Evolutionary conservation across 2,329 filamentous ascomycete species (phyloP).

Genomic region (Phaeosphaeria sp.): DNA sequence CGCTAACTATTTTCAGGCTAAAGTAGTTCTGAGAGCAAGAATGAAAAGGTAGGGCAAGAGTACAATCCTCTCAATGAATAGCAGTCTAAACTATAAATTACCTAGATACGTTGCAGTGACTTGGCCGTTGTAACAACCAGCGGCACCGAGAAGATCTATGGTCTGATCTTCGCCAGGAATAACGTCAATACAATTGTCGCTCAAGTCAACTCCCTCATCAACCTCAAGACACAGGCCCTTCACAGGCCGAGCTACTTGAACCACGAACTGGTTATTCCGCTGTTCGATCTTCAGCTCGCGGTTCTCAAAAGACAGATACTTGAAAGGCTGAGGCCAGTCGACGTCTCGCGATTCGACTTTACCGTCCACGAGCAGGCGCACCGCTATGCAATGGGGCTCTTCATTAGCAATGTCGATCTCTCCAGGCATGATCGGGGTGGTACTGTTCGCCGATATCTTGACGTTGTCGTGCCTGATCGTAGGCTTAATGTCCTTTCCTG

Average conservation of each 20-base stretch:
- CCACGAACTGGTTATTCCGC: constrained; percentile 48
- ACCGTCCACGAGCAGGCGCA: constrained; percentile 58
- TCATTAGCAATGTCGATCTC: constrained; percentile 46
- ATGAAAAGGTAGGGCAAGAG: too few species aligned
- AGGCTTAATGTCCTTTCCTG: too few species aligned
- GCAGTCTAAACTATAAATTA: too few species aligned
- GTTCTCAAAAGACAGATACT: constrained; percentile 62
- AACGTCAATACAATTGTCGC: constrained; percentile 35
- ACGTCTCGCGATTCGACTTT: constrained; percentile 59
- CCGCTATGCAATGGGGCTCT: constrained; percentile 61
- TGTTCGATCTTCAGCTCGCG: constrained; percentile 51
- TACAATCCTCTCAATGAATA: too few species aligned
- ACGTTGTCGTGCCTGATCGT: too few species aligned
- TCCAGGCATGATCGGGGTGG: too few species aligned
- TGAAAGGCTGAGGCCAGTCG: constrained; percentile 67
- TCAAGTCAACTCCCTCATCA: constrained; percentile 21
- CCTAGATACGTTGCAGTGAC: too few species aligned
- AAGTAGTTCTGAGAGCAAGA: too few species aligned
- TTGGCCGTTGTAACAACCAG: too few species aligned
- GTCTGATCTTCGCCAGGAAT: background rate
- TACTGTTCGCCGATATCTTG: too few species aligned
- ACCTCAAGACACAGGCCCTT: constrained; percentile 62
- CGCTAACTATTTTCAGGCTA: too few species aligned
- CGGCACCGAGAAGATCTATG: too few species aligned
- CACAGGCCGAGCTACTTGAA: constrained; percentile 59